These are phyloP conservation scores for Paratinospora sagittata DNA, from an alignment of 164 flowering plant genomes.

Conservation along the genomic window DNA sequence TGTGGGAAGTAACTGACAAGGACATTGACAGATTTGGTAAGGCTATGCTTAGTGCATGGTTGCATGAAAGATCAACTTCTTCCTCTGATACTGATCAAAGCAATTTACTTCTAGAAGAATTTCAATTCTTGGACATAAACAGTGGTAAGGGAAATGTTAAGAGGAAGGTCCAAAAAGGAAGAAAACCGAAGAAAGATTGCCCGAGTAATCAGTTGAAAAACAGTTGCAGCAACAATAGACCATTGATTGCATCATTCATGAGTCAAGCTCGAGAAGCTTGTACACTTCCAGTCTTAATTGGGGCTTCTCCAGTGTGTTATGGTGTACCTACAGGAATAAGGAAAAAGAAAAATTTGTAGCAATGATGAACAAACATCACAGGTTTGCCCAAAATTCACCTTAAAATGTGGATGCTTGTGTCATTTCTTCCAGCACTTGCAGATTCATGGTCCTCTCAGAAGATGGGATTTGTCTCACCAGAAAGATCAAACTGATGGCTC, in stretches of 20 bases:
- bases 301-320: constrained; percentile 94
- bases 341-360: constrained; percentile 30
- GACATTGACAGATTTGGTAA: constrained; percentile 87
- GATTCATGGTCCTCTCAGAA: background rate
- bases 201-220: constrained; percentile 4
- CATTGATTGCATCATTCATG: constrained; percentile 70
- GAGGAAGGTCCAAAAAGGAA: constrained; percentile 31
- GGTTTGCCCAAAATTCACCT: too few relatives aligned
- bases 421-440: background rate
- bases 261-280: constrained; percentile 79
- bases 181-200: constrained; percentile 17
- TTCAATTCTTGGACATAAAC: constrained; percentile 31
- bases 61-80: constrained; percentile 48
- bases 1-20: constrained; percentile 97
- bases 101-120: constrained; percentile 29
- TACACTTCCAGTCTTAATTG: constrained; percentile 61
- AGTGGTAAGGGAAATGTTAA: constrained; percentile 24
- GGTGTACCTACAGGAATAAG: constrained; percentile 86
- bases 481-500: background rate
- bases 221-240: constrained; percentile 33
- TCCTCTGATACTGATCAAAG: constrained; percentile 25
- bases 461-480: background rate
- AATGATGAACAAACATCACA: background rate
- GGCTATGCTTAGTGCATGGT: constrained; percentile 70
- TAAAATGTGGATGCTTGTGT: background rate